Percentiles rank a stretch among this genome's conserved stretches.
phyloP scores from a whole-genome alignment of 345 rosid species.

The Eucalyptus albens region DNA sequence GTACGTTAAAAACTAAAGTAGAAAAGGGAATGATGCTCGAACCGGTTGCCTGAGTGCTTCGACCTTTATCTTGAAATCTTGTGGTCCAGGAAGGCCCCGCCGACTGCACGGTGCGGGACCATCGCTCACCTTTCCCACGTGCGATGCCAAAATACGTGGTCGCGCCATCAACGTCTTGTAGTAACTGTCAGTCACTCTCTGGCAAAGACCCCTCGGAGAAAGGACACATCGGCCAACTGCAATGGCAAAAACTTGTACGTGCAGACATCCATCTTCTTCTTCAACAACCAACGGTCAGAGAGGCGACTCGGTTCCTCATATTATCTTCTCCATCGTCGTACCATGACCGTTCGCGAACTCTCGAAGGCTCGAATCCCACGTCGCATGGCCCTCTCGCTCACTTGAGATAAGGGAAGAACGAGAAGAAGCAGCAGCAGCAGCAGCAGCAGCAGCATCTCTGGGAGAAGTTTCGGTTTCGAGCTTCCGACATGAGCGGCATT shows the following conservation, averaged over 20 bases:
- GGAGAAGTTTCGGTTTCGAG: neutral
- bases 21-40: neutral
- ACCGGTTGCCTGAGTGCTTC: neutral
- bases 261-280: neutral
- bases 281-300: neutral
- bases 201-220: neutral
- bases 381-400: neutral
- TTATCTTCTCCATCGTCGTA: neutral
- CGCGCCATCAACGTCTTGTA: neutral
- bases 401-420: neutral
- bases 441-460: neutral
- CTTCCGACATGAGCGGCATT: slow-evolving; percentile 27
- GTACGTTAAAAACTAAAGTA: neutral
- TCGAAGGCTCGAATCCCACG: neutral
- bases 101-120: neutral
- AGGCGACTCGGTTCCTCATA: neutral
- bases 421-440: neutral
- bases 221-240: neutral
- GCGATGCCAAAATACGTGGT: neutral
- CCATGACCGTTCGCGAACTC: neutral
- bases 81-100: neutral
- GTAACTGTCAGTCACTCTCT: neutral
- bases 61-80: neutral
- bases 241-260: neutral
- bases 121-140: neutral